Base-by-base conservation (phyloP, 495 filamentous ascomycete species). In the Thozetella sp. region DNA sequence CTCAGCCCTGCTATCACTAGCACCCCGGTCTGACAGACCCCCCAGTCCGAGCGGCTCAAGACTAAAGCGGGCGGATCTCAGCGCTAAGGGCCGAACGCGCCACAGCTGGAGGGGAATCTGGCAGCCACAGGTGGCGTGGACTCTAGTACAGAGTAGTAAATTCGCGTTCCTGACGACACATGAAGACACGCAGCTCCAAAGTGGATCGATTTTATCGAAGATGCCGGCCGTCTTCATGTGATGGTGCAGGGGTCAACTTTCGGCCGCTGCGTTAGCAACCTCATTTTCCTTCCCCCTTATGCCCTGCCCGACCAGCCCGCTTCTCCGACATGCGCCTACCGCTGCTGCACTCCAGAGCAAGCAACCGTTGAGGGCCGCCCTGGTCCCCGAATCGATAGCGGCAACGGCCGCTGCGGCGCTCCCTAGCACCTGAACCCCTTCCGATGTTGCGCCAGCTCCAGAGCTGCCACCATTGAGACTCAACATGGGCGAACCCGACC, bases 401-500 rank as follows among this genome's bases (percentile, higher is more conserved):
- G 4, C 51, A 27, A 30, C 15, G n/a, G 19, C 17, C 17, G 9
- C 19, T 20, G 26, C 30, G 30, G 53, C 27, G 10, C 46, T 57
- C 50, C 26, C 51, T 22, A 55, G 22, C n/a, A 62, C 6, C 22
- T 53, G 17, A 51, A 51, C 25, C 27, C 15, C 57, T 54, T 65
- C 53, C 51, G n/a, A 55, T 55, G 53, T 62, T 54, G 57, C 59
- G 61, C 63, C 34, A 60, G 43, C 19, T 43, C 51, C 54, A 56
- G 55, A 56, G 50, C 53, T 30, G 43, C 56, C 22, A 54, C 65
- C 57, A 54, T 46, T 34, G 53, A 59, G 62, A 68, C 59, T 61
- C 63, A 62, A 68, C 63, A 76, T 76, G 72, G 43, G 43, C 10
- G 43, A 48, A 48, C 64, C 76, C 68, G 75, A 76, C 62, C 68